These are phyloP conservation scores for Tripterygium wilfordii DNA, from an alignment of 177 flowering plant genomes.

Conservation along the genomic window DNA sequence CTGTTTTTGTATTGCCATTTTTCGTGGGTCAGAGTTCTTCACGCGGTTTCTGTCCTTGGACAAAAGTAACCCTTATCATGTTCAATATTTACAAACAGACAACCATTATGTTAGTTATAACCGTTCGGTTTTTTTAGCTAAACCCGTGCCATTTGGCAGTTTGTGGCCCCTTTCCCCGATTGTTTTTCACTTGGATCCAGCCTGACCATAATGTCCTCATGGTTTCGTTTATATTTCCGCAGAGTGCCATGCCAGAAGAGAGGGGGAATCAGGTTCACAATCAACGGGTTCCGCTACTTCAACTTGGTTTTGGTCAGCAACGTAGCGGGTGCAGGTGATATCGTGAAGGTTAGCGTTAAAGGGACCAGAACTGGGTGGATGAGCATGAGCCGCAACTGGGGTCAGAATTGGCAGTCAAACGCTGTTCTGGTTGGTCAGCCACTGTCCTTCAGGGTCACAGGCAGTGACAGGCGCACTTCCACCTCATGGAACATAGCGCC, in stretches of 20 bases:
- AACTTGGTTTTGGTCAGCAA: conserved; percentile 65
- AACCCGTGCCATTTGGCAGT: no score
- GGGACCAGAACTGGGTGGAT: conserved; percentile 69
- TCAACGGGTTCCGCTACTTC: conserved; percentile 76
- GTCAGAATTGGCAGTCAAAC: conserved; percentile 86
- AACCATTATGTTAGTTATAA: no score
- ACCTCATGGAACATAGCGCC: conserved; percentile 83
- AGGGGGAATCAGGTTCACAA: conserved; percentile 83
- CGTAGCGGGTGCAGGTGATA: conserved; percentile 86
- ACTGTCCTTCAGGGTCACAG: conserved; percentile 67
- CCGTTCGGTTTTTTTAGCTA: no score
- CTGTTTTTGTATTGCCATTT: no score
- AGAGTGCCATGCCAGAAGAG: conserved; percentile 78
- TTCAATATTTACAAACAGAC: no score
- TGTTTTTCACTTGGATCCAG: no score
- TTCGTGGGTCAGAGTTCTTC: no score
- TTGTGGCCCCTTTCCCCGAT: no score
- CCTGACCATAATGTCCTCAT: neutral
- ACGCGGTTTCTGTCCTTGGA: no score
- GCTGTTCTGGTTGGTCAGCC: conserved; percentile 61
- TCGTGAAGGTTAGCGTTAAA: conserved; percentile 52
- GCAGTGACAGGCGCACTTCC: conserved; percentile 65
- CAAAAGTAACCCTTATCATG: no score
- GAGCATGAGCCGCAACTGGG: conserved; percentile 83
- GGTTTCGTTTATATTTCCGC: conserved; percentile 15